Base-by-base conservation (phyloP, 352 stramenopile species). In the Thraustotheca clavata region DNA sequence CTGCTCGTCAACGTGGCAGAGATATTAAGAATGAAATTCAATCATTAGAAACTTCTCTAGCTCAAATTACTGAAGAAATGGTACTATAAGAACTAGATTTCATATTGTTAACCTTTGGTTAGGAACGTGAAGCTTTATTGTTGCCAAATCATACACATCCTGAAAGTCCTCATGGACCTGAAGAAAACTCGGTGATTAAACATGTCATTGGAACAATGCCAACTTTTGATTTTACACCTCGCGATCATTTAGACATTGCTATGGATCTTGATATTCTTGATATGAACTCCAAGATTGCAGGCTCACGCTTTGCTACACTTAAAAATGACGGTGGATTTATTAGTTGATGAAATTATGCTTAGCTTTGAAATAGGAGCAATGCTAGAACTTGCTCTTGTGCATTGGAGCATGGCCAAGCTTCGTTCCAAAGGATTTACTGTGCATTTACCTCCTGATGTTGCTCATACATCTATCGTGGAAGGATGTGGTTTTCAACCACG, bases 401-500 rank as follows among this genome's bases (percentile, higher is more conserved):
- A 92, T 40, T 94, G 76, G 77, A 88, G 79, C 22, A 72, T 96
- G 36, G 77, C 62, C 12, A 90, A 86, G 46, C 62, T 94, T 18
- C 75, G 75, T 31, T 67, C 72, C 24, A 76, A 83, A 33, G 85
- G 86, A 1, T 96, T 94, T 52, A 84, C 75, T 20, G 68, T 89
- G 38, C 68, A 87, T 40, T 77, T 94, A 16, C 83, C 86, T 11
- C 87, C 87, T 0, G 87, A 96, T 46, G 76, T 96, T 32, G 87
- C 86, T 20, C 83, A 89, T 52, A 78, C 83, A 63, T 81, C 83
- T 67, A 80, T 94, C 40, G 77, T 95, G 27, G 83, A 93, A 69
- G 82, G 80, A 18, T 90, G 83, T 46, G 81, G 87, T 31, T 95
- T 94, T 62, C 83, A 95, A 69, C 86, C 87, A 9, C 83, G 87